These are phyloP conservation scores for Cyclostephanos tholiformis DNA, from an alignment of 108 stramenopile genomes.

Conservation along the genomic window DNA sequence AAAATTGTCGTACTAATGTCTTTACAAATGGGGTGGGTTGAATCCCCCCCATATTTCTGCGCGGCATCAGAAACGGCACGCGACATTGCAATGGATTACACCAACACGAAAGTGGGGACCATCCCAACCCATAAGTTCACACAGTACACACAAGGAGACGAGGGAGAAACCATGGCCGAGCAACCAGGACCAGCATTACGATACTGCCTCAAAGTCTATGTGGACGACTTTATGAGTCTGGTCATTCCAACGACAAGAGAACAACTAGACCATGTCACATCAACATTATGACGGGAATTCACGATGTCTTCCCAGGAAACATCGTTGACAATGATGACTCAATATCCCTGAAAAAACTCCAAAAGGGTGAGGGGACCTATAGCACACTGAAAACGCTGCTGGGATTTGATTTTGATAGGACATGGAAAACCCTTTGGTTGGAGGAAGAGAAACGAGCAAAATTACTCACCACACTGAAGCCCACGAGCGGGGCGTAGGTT, in stretches of 20 bases:
- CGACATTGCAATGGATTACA: conserved; percentile 30
- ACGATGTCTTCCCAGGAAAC: background rate
- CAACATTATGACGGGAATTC: background rate
- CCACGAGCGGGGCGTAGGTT: background rate
- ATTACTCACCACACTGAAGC: background rate
- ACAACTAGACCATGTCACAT: background rate
- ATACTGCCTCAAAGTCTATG: background rate
- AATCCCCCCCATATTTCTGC: too few species aligned
- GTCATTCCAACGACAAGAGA: background rate
- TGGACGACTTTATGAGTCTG: background rate
- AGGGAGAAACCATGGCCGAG: background rate
- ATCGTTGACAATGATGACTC: background rate
- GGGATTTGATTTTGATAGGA: background rate
- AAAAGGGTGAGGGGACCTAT: background rate
- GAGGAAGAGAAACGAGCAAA: background rate
- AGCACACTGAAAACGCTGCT: background rate
- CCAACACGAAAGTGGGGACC: background rate
- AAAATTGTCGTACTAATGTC: conserved; percentile 45
- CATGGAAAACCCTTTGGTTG: background rate
- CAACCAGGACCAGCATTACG: background rate
- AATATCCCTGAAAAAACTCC: background rate
- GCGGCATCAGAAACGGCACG: conserved; percentile 51
- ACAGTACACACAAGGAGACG: background rate
- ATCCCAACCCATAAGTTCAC: conserved; percentile 3
- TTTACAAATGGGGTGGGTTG: too few species aligned